These are phyloP conservation scores for Phanerochaete sordida DNA, from an alignment of 768 basidiomycete species.

Conservation along the genomic window DNA sequence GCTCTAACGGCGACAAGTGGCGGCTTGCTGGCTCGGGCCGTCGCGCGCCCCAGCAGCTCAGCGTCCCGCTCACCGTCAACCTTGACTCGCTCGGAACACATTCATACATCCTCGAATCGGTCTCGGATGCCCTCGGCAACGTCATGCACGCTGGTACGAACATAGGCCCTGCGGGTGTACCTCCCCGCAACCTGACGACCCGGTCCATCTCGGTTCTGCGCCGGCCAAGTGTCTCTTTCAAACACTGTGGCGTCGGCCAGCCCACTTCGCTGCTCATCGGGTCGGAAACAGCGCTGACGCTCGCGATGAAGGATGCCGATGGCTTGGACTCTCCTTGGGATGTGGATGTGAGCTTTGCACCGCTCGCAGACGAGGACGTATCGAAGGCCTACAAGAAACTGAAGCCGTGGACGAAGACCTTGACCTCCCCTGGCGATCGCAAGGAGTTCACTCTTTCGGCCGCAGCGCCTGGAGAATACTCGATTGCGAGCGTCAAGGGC, in stretches of 20 bases:
- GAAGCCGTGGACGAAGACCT: slow-evolving; percentile 61
- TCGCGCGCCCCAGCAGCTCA: slow-evolving; percentile 50
- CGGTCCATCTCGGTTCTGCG: slow-evolving; percentile 69
- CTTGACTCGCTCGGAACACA: slow-evolving; percentile 64
- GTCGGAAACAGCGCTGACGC: slow-evolving; percentile 51
- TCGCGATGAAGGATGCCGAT: slow-evolving; percentile 55
- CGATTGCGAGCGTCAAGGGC: slow-evolving; percentile 65
- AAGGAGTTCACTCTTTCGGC: slow-evolving; percentile 48
- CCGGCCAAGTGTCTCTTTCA: slow-evolving; percentile 71
- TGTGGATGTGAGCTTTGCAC: slow-evolving; percentile 58
- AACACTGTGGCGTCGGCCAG: slow-evolving; percentile 64
- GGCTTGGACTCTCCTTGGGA: slow-evolving; percentile 67
- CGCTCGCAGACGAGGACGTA: slow-evolving; percentile 38
- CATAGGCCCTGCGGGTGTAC: slow-evolving; percentile 11
- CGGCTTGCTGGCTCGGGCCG: slow-evolving; percentile 19
- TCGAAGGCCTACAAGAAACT: slow-evolving; percentile 34
- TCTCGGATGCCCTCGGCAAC: slow-evolving; percentile 84
- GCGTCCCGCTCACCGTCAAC: slow-evolving; percentile 65
- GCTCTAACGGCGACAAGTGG: slow-evolving; percentile 18
- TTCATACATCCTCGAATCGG: slow-evolving; percentile 71
- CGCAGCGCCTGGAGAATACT: slow-evolving; percentile 73
- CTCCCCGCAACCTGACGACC: slow-evolving; percentile 33
- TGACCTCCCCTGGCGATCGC: slow-evolving; percentile 45
- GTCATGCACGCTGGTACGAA: slow-evolving; percentile 33
- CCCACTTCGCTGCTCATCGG: slow-evolving; percentile 73